Evolutionary conservation across 805 yeast genomes (phyloP).

Genomic region (Sporopachydermia lactativora): DNA sequence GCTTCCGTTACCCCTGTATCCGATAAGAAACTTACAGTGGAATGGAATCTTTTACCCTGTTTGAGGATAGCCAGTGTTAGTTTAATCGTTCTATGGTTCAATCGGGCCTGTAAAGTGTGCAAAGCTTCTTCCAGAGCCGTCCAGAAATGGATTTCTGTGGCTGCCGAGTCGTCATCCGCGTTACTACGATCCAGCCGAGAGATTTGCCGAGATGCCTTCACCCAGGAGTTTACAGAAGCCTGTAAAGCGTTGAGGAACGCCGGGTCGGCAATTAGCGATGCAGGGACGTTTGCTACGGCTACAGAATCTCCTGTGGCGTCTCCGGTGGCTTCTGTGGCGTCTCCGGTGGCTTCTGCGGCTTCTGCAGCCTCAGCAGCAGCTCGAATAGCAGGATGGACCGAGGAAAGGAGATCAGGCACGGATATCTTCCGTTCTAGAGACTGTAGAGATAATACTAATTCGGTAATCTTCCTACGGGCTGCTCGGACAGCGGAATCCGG

Average conservation of each 20-base stretch:
- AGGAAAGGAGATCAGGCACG: constrained; percentile 43
- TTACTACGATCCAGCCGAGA: constrained; percentile 41
- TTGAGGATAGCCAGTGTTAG: constrained; percentile 47
- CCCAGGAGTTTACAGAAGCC: constrained; percentile 59
- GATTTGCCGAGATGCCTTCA: constrained; percentile 41
- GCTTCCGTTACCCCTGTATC: constrained; percentile 57
- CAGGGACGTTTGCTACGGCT: constrained; percentile 15
- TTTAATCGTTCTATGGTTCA: constrained; percentile 36
- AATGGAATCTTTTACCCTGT: constrained; percentile 65
- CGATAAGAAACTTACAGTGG: constrained; percentile 55
- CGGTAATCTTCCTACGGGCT: constrained; percentile 52
- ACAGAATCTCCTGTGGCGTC: background rate
- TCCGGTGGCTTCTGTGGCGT: background rate
- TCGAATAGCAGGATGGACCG: constrained; percentile 38
- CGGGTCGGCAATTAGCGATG: constrained; percentile 32
- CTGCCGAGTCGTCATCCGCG: constrained; percentile 35
- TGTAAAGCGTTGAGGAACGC: constrained; percentile 57
- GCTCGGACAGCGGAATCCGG: constrained; percentile 22
- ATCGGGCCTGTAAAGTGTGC: constrained; percentile 39
- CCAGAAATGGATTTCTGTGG: constrained; percentile 74
- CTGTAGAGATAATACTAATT: constrained; percentile 50
- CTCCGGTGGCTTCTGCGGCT: constrained; percentile 4
- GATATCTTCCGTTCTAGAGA: constrained; percentile 55
- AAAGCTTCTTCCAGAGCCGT: constrained; percentile 50
- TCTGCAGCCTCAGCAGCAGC: constrained; percentile 18